Conservation (phyloP, 768 basidiomycete species). For the Tubosaeta brunneosetosa region DNA sequence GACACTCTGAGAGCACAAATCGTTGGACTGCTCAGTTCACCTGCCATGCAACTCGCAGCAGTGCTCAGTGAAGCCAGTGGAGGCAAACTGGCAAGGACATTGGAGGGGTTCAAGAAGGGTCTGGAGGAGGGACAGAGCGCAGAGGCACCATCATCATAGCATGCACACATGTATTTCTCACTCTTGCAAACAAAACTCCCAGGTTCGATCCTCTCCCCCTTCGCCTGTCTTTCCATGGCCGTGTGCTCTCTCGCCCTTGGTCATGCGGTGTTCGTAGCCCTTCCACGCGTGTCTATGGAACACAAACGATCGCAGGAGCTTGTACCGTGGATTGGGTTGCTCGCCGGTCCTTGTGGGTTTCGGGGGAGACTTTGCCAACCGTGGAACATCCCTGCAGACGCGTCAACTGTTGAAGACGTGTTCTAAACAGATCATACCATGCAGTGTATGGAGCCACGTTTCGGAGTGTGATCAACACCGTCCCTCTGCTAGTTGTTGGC, state of each 20-base stretch:
- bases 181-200: constrained; percentile 69
- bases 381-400: constrained; percentile 62
- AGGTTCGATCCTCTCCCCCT: constrained; percentile 78
- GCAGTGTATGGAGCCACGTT: constrained; percentile 83
- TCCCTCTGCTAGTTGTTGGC: constrained; percentile 47
- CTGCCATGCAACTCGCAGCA: constrained; percentile 67
- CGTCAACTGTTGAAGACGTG: constrained; percentile 10
- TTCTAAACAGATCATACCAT: constrained; percentile 49
- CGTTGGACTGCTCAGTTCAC: constrained; percentile 76
- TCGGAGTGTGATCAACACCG: constrained; percentile 79
- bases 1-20: constrained; percentile 77
- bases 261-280: constrained; percentile 93
- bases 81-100: constrained; percentile 61
- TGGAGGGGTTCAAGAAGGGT: constrained; percentile 69
- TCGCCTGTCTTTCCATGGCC: constrained; percentile 64
- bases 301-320: constrained; percentile 69
- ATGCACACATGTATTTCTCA: constrained; percentile 12
- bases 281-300: constrained; percentile 70
- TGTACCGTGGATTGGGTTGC: constrained; percentile 62
- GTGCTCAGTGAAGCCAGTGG: constrained; percentile 67
- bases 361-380: constrained; percentile 72
- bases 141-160: constrained; percentile 13
- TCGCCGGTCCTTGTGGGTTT: constrained; percentile 41
- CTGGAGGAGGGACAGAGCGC: constrained; percentile 46
- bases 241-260: constrained; percentile 75